Conservation (phyloP, 805 yeast species). For the Ogataea siamensis region DNA sequence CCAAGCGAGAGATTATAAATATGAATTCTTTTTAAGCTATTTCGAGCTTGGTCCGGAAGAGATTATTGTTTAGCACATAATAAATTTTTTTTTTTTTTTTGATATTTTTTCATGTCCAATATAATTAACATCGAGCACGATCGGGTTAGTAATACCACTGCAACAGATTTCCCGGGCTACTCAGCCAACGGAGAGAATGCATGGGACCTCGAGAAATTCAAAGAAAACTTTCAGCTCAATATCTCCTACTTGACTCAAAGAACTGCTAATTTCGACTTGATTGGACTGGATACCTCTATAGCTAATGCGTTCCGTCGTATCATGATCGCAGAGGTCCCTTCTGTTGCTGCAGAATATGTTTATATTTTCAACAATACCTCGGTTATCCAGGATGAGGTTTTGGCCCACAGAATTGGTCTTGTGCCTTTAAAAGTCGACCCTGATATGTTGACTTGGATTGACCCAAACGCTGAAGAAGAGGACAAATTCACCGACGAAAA, state of each 20-base stretch:
- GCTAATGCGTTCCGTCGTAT: constrained; percentile 97
- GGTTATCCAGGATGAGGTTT: constrained; percentile 94
- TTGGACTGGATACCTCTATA: constrained; percentile 84
- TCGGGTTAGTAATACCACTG: constrained; percentile 83
- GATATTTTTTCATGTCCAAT: constrained; percentile 38
- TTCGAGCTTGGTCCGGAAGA: too few species aligned
- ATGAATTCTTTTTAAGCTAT: too few species aligned
- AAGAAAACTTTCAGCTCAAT: constrained; percentile 60
- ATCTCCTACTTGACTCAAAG: constrained; percentile 65
- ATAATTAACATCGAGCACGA: constrained; percentile 86
- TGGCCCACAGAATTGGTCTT: constrained; percentile 92
- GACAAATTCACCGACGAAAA: constrained; percentile 81
- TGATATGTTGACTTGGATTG: constrained; percentile 83
- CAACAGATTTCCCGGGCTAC: constrained; percentile 93
- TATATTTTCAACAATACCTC: constrained; percentile 92
- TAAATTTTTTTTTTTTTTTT: constrained; percentile 3
- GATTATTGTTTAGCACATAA: too few species aligned
- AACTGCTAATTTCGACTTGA: constrained; percentile 80
- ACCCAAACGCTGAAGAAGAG: constrained; percentile 58
- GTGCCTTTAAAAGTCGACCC: constrained; percentile 91
- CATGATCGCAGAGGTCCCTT: constrained; percentile 95
- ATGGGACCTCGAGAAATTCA: constrained; percentile 84
- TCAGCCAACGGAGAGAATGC: constrained; percentile 56
- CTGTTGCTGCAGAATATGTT: constrained; percentile 91
- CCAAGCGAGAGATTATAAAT: too few species aligned